Evolutionary conservation across 176 grass and related monocot genomes (phyloP).

Genomic region (Lolium multiflorum): DNA sequence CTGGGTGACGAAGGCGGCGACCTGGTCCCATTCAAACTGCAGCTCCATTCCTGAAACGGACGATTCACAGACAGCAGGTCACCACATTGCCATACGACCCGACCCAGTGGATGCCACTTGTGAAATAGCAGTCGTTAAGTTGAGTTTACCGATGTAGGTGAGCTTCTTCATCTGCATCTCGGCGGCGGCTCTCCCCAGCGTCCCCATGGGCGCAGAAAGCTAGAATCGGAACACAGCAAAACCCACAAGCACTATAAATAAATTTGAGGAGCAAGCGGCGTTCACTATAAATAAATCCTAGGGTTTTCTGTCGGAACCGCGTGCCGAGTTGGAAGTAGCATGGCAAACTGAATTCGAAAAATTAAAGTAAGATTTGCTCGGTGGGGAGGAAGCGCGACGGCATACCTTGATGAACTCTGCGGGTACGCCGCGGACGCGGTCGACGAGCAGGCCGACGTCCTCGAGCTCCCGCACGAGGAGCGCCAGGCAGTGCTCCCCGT

Average conservation of each 20-base stretch:
- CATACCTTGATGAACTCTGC: conserved; percentile 97
- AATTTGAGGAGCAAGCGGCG: not conserved
- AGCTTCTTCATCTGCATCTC: conserved; percentile 94
- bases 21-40: conserved; percentile 96
- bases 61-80: not conserved
- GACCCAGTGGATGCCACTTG: not conserved
- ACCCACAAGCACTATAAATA: not conserved
- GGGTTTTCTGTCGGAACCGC: not conserved
- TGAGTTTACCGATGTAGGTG: conserved; percentile 79
- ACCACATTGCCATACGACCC: too few species aligned
- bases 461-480: conserved; percentile 62
- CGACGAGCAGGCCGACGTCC: conserved; percentile 71
- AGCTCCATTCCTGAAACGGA: conserved; percentile 80
- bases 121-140: not conserved
- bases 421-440: conserved; percentile 71
- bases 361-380: not conserved
- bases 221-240: conserved; percentile 53
- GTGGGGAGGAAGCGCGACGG: too few species aligned
- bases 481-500: conserved; percentile 63
- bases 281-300: too few species aligned
- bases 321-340: not conserved
- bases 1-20: conserved; percentile 81
- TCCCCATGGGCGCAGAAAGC: conserved; percentile 77
- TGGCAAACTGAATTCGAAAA: not conserved
- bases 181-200: conserved; percentile 78